Conservation (phyloP, 495 filamentous ascomycete genomes). For the Endocarpon pusillum region DNA sequence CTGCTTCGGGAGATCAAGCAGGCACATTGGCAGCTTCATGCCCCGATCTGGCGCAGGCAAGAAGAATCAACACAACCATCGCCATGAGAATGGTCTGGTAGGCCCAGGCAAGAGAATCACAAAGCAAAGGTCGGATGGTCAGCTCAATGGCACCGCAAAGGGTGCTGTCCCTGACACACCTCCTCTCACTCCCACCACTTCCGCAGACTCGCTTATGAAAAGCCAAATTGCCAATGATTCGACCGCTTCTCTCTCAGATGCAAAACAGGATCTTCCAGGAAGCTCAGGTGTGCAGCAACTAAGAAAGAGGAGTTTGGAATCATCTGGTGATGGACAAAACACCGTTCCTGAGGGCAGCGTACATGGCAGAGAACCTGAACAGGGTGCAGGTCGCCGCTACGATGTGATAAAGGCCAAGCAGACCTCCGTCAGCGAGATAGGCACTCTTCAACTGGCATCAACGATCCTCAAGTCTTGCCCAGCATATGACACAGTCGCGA, state of each 20-base stretch:
- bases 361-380: background rate
- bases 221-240: constrained; percentile 23
- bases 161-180: constrained; percentile 27
- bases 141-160: constrained; percentile 40
- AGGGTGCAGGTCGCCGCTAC: constrained; percentile 20
- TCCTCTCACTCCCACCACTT: constrained; percentile 18
- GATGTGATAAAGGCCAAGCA: constrained; percentile 41
- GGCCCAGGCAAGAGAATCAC: constrained; percentile 67
- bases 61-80: constrained; percentile 45
- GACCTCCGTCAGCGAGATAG: constrained; percentile 37
- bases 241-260: constrained; percentile 21
- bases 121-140: constrained; percentile 46
- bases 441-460: constrained; percentile 52
- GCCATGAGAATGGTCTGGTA: constrained; percentile 77
- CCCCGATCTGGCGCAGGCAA: constrained; percentile 54
- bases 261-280: constrained; percentile 11
- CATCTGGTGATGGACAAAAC: constrained; percentile 25
- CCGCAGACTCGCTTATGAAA: constrained; percentile 22
- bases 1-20: constrained; percentile 34
- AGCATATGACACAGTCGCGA: constrained; percentile 88
- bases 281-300: constrained; percentile 15
- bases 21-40: constrained; percentile 40
- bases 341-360: constrained; percentile 9
- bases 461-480: constrained; percentile 86
- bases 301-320: constrained; percentile 20